phyloP scores from a whole-genome alignment of 257 asterid genomes.

The Marsdenia floribunda region DNA sequence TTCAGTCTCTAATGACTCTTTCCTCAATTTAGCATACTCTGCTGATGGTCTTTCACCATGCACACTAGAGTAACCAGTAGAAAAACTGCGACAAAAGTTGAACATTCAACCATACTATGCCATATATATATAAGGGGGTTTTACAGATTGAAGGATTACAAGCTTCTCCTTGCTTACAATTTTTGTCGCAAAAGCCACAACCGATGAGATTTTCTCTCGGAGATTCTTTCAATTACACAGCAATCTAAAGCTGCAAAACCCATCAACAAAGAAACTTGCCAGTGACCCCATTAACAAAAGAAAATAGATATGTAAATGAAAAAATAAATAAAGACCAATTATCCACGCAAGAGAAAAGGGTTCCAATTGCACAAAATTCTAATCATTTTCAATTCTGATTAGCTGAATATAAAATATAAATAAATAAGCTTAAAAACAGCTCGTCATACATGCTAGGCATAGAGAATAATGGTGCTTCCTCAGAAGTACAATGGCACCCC shows the following conservation, averaged over 20 bases:
- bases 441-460: background rate
- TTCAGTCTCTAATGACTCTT: constrained; percentile 74
- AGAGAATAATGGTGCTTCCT: background rate
- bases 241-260: background rate
- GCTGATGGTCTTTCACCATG: constrained; percentile 94
- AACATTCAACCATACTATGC: background rate
- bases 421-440: too few relatives aligned
- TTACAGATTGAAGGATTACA: background rate
- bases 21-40: constrained; percentile 90
- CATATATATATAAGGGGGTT: background rate
- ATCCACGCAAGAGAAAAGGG: background rate
- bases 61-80: constrained; percentile 75
- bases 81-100: constrained; percentile 53
- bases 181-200: background rate
- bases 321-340: background rate
- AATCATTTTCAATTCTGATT: background rate
- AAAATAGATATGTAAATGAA: background rate
- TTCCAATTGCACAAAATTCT: background rate
- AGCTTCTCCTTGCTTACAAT: background rate
- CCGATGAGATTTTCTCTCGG: background rate
- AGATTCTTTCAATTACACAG: background rate
- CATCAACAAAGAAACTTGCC: background rate
- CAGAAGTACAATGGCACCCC: background rate
- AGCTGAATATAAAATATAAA: background rate
- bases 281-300: background rate